phyloP scores from a whole-genome alignment of 164 flowering plant species.

The Sextonia rubra region DNA sequence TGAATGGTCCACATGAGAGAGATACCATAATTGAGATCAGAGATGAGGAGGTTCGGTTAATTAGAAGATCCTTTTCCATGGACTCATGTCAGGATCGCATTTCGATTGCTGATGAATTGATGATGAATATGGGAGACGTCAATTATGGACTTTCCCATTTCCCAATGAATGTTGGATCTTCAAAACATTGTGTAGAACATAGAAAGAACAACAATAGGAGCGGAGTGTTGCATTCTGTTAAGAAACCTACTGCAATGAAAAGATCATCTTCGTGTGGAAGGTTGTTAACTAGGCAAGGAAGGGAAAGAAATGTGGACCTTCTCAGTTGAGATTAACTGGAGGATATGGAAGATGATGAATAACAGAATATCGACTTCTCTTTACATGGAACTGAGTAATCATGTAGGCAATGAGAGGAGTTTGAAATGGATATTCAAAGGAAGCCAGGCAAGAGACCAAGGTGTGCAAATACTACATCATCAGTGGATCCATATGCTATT shows the following conservation, averaged over 20 bases:
- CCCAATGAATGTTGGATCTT: neutral
- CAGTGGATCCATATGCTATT: neutral
- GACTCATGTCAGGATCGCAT: constrained; percentile 27
- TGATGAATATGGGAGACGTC: constrained; percentile 20
- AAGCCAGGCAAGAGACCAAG: no score
- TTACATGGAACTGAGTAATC: no score
- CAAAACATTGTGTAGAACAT: constrained; percentile 6
- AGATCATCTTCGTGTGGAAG: constrained; percentile 74
- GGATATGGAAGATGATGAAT: neutral
- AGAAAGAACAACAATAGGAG: constrained; percentile 14
- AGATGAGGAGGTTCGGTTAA: constrained; percentile 22
- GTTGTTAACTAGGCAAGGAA: constrained; percentile 35
- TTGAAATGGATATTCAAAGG: neutral
- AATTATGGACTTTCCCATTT: neutral
- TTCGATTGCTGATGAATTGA: constrained; percentile 48
- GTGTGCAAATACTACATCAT: neutral
- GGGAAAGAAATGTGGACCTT: constrained; percentile 22
- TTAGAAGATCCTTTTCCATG: constrained; percentile 70
- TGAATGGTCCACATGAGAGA: constrained; percentile 21
- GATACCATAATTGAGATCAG: constrained; percentile 39
- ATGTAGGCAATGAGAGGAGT: neutral
- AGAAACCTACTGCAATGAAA: constrained; percentile 42
- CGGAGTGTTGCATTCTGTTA: constrained; percentile 32
- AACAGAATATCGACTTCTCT: neutral
- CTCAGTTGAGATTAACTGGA: constrained; percentile 12